Conservation (phyloP, 2,329 filamentous ascomycete genomes). For the Grosmannia penicillata region DNA sequence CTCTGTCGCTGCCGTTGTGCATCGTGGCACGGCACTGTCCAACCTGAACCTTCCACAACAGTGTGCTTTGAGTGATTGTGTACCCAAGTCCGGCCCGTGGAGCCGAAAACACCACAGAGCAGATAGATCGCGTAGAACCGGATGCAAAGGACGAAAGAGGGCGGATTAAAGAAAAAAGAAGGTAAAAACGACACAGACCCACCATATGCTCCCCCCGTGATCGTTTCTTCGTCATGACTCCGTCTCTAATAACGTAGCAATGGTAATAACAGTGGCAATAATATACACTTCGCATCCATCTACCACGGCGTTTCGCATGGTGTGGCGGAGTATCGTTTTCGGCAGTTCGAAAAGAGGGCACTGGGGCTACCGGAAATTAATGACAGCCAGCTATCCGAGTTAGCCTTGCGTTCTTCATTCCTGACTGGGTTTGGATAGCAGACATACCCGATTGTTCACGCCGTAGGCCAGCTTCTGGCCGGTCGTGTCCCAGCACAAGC, state of each 20-base stretch:
- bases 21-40: no score
- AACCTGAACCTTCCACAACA: no score
- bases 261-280: conserved; percentile 1
- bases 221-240: conserved; percentile 10
- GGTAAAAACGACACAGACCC: conserved; percentile 2
- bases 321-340: background rate
- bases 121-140: no score
- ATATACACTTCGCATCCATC: conserved; percentile 1
- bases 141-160: no score
- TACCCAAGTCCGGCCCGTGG: no score
- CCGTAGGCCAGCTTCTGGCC: conserved; percentile 50
- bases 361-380: conserved; percentile 10
- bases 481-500: conserved; percentile 45
- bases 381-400: conserved; percentile 11
- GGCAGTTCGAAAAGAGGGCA: background rate
- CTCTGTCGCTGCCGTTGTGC: no score
- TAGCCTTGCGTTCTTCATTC: background rate
- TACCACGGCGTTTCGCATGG: background rate
- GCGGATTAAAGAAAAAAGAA: background rate
- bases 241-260: conserved; percentile 3
- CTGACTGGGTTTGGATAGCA: background rate
- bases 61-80: no score
- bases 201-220: conserved; percentile 2
- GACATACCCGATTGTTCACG: conserved; percentile 44
- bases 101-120: no score